Evolutionary conservation across 495 filamentous ascomycete genomes (phyloP).

Genomic region (Apiosordaria backusii): DNA sequence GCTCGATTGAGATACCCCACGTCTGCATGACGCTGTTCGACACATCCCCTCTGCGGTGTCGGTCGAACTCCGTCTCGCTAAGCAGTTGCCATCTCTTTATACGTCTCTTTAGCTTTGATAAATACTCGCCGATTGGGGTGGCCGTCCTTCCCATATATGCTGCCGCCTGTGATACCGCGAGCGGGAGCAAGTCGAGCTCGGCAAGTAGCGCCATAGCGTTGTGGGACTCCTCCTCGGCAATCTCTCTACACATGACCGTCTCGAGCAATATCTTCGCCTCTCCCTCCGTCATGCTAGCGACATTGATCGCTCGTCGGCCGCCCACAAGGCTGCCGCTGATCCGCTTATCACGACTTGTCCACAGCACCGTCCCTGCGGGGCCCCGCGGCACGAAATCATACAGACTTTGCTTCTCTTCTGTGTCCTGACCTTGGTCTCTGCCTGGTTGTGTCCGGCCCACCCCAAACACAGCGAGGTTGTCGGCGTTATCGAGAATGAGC

Average conservation of each 20-base stretch:
- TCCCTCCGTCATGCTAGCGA: constrained; percentile 17
- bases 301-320: constrained; percentile 12
- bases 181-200: constrained; percentile 26
- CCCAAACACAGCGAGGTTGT: constrained; percentile 30
- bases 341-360: constrained; percentile 31
- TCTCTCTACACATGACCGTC: constrained; percentile 9
- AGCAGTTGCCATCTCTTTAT: constrained; percentile 18
- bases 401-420: constrained; percentile 5
- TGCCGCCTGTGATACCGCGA: constrained; percentile 31
- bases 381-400: constrained; percentile 14
- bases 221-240: constrained; percentile 13
- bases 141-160: constrained; percentile 30
- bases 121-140: constrained; percentile 20
- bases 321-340: constrained; percentile 20
- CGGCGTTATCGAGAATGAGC: constrained; percentile 39
- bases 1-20: constrained; percentile 25
- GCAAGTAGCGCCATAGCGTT: constrained; percentile 19
- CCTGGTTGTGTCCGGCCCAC: constrained; percentile 9
- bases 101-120: constrained; percentile 13
- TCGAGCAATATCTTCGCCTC: constrained; percentile 19
- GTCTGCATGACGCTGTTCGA: constrained; percentile 28
- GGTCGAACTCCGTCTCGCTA: constrained; percentile 16
- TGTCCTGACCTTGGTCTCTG: neutral
- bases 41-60: constrained; percentile 17
- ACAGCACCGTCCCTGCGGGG: constrained; percentile 28